Conservation (phyloP, 306 rosid species). For the Trifolium subterraneum region DNA sequence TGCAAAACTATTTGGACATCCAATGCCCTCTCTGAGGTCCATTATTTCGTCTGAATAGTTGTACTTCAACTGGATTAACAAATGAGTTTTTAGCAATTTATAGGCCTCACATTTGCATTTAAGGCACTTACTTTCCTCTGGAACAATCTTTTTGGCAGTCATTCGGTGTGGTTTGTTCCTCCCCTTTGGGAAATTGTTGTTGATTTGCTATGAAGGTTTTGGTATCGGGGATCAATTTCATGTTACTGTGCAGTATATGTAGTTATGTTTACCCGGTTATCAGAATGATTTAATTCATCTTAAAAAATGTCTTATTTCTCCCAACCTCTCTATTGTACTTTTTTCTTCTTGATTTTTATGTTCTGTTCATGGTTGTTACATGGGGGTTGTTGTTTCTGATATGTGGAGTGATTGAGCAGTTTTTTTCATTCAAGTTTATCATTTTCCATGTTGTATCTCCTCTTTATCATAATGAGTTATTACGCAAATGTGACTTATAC, state of each 20-base stretch:
- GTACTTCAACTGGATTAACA: neutral
- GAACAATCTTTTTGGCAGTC: slow-evolving; percentile 2
- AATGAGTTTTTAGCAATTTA: neutral
- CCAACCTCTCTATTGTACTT: neutral
- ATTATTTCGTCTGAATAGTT: neutral
- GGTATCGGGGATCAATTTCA: neutral
- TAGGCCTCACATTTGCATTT: slow-evolving; percentile 5
- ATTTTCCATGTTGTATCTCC: slow-evolving; percentile 15
- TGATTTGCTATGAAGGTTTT: slow-evolving; percentile 30
- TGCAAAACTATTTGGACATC: slow-evolving; percentile 27
- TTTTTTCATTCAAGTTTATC: slow-evolving; percentile 2
- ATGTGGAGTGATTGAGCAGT: neutral
- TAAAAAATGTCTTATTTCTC: neutral
- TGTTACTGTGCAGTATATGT: neutral
- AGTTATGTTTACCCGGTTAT: neutral
- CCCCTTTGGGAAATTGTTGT: neutral
- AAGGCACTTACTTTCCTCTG: neutral
- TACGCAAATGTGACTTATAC: neutral
- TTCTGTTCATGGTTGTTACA: slow-evolving; percentile 24
- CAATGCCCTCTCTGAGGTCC: neutral
- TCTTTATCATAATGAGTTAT: neutral
- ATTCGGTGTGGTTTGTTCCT: slow-evolving; percentile 2
- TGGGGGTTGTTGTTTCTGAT: neutral
- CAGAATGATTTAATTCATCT: slow-evolving; percentile 9
- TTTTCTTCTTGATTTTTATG: neutral